These are phyloP conservation scores for Paracorniculantispora psalliotae DNA, from an alignment of 2,329 filamentous ascomycete species.

Conservation along the genomic window DNA sequence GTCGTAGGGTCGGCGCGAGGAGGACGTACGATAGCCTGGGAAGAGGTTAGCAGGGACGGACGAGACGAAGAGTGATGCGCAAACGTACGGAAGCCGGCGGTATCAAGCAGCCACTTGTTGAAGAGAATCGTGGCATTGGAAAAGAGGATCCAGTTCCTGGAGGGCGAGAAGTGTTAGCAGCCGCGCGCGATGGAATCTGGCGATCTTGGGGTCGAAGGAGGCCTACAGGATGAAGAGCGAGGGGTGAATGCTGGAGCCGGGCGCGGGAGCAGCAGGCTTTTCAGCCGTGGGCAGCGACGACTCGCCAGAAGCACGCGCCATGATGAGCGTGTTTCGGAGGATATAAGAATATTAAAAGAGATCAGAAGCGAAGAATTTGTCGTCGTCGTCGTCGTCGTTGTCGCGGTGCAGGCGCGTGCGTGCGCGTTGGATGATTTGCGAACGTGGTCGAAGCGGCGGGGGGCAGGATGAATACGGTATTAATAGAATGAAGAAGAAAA, in stretches of 20 bases:
- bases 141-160: conserved; percentile 72
- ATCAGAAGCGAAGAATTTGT: neutral
- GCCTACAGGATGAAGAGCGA: conserved; percentile 30
- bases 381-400: no score
- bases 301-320: conserved; percentile 8
- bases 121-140: conserved; percentile 84
- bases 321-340: neutral
- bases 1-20: neutral
- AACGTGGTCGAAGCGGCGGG: no score
- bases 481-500: no score
- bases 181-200: neutral
- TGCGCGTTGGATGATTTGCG: no score
- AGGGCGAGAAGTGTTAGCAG: neutral
- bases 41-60: conserved; percentile 16
- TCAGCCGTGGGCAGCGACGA: conserved; percentile 19
- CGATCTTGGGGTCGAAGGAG: neutral
- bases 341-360: neutral
- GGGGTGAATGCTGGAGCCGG: conserved; percentile 26
- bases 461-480: no score
- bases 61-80: conserved; percentile 17
- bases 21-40: conserved; percentile 31
- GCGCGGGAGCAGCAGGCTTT: conserved; percentile 19
- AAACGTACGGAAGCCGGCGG: conserved; percentile 65
- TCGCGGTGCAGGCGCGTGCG: no score
- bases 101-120: conserved; percentile 85